phyloP scores from a whole-genome alignment of 768 basidiomycete species.

The Tylopilus plumbeoviolaceoides region DNA sequence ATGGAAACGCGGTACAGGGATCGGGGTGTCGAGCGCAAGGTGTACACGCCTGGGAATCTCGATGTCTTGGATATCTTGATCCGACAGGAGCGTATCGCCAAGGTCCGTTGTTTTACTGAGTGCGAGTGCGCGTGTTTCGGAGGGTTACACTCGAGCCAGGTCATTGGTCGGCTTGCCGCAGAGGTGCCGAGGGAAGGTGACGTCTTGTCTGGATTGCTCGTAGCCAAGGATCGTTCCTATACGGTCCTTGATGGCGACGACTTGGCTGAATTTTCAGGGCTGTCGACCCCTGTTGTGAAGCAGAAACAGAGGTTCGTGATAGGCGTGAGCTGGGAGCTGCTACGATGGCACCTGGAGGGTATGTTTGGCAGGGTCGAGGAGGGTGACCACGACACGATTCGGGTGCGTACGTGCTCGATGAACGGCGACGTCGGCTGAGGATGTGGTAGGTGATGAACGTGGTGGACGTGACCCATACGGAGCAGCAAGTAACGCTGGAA shows the following conservation, averaged over 20 bases:
- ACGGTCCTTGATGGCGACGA: conserved; percentile 35
- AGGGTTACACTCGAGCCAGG: conserved; percentile 42
- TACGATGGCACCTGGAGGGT: conserved; percentile 70
- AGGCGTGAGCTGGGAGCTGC: conserved; percentile 83
- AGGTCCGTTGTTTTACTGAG: conserved; percentile 47
- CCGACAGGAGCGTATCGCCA: conserved; percentile 83
- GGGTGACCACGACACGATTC: too few relatives aligned
- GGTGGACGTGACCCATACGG: too few relatives aligned
- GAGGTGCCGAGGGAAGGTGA: too few relatives aligned
- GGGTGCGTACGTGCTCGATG: too few relatives aligned
- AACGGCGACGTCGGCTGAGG: too few relatives aligned
- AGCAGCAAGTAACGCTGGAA: too few relatives aligned
- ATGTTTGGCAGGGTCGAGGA: too few relatives aligned
- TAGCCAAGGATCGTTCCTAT: too few relatives aligned
- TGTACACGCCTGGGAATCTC: conserved; percentile 88
- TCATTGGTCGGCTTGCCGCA: conserved; percentile 52
- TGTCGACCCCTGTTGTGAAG: conserved; percentile 61
- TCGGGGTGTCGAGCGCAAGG: conserved; percentile 85
- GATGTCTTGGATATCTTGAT: conserved; percentile 85
- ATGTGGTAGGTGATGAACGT: too few relatives aligned
- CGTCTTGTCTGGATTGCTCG: too few relatives aligned
- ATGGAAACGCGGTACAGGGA: conserved; percentile 82
- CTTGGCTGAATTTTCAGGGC: conserved; percentile 81
- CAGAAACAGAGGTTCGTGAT: conserved; percentile 58
- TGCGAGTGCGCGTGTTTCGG: neutral